phyloP scores from a whole-genome alignment of 192 early-diverging fungal species.

The Haplosporangium gracile region DNA sequence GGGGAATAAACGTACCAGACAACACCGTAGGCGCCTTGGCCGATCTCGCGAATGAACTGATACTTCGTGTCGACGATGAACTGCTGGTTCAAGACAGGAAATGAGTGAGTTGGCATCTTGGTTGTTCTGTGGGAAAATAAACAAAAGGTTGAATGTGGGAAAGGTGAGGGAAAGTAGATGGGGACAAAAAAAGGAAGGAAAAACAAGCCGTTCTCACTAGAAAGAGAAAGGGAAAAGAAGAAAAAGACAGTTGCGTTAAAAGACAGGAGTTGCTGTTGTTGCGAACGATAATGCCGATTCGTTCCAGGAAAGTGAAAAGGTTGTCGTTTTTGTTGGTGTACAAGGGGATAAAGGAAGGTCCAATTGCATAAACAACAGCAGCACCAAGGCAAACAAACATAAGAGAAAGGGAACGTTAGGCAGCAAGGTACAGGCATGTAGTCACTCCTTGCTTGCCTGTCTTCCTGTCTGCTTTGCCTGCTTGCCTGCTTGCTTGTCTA shows the following conservation, averaged over 20 bases:
- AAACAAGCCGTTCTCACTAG: not conserved
- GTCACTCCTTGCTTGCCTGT: not conserved
- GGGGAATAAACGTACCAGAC: conserved; percentile 79
- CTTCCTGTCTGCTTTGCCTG: not conserved
- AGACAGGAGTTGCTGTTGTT: not conserved
- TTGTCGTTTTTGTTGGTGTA: not conserved
- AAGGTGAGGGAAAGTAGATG: not conserved
- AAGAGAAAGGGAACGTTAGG: not conserved
- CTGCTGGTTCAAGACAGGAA: conserved; percentile 61
- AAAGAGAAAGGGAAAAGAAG: not conserved
- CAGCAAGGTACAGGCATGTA: not conserved
- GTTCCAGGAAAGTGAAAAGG: not conserved
- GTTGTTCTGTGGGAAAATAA: not conserved
- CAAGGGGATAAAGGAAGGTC: not conserved
- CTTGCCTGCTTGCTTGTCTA: not conserved
- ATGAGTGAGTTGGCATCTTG: conserved; percentile 60
- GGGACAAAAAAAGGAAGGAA: not conserved
- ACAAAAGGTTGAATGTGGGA: not conserved
- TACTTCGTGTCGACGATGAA: conserved; percentile 70
- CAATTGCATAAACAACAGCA: not conserved
- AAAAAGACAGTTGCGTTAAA: not conserved
- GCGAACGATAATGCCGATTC: conserved; percentile 15
- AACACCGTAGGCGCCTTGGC: conserved; percentile 93
- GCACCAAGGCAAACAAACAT: too few relatives aligned
- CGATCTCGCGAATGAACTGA: conserved; percentile 83